Percentiles rank a stretch among this genome's conserved stretches.
phyloP scores from a whole-genome alignment of 1,284 basidiomycete species.

The Pulveroboletus sp. region DNA sequence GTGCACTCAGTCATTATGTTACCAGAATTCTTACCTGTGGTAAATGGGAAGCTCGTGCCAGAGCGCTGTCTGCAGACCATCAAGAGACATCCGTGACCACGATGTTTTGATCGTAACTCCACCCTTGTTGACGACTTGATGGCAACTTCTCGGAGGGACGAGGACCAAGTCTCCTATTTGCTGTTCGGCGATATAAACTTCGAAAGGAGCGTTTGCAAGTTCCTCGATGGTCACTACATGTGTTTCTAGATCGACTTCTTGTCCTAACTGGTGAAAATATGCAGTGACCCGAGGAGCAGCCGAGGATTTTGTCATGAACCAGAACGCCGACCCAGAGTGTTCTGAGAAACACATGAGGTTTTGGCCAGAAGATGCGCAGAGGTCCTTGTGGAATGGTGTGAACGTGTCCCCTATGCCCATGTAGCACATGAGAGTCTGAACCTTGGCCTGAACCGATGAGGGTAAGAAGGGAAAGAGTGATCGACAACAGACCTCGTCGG shows the following conservation, averaged over 20 bases:
- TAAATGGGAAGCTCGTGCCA: conserved; percentile 75
- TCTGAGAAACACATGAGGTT: conserved; percentile 81
- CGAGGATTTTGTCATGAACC: conserved; percentile 75
- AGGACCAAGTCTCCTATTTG: conserved; percentile 72
- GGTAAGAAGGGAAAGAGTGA: conserved; percentile 1
- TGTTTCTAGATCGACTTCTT: conserved; percentile 73
- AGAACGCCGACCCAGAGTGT: conserved; percentile 66
- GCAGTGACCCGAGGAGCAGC: conserved; percentile 51
- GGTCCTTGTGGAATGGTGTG: conserved; percentile 78
- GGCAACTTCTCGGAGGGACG: conserved; percentile 75
- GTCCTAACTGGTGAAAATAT: conserved; percentile 59
- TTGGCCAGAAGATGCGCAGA: conserved; percentile 77
- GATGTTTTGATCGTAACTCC: conserved; percentile 77
- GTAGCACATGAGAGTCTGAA: conserved; percentile 81
- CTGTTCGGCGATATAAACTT: conserved; percentile 68
- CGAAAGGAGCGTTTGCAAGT: conserved; percentile 63
- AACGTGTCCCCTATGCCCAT: conserved; percentile 74
- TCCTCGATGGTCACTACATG: conserved; percentile 63
- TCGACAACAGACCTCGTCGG: conserved; percentile 41
- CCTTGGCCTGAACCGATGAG: conserved; percentile 44
- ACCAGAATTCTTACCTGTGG: conserved; percentile 53
- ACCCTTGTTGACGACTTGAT: conserved; percentile 76
- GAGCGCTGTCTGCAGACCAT: conserved; percentile 56
- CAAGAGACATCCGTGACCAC: conserved; percentile 77
- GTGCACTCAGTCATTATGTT: conserved; percentile 1